A percentile compares a stretch with the other conserved stretches of the same genome.
These are phyloP conservation scores for Saksenaea vasiformis DNA, from an alignment of 371 early-diverging fungal species.

Conservation along the genomic window DNA sequence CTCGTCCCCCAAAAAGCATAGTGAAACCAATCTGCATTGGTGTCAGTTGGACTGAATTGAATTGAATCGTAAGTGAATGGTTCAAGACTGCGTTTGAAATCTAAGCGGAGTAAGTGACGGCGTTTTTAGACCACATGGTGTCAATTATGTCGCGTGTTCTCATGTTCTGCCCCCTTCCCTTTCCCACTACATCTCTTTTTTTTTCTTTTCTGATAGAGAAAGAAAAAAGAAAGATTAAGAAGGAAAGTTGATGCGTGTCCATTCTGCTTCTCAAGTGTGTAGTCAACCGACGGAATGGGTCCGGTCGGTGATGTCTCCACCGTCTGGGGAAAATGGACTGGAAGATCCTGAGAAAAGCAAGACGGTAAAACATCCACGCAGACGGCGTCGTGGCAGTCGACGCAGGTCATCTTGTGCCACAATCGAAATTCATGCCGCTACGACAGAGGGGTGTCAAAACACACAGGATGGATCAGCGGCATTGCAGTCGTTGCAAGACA, in stretches of 20 bases:
- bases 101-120: background rate
- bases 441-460: background rate
- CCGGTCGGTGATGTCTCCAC: background rate
- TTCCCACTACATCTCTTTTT: background rate
- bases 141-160: constrained; percentile 5
- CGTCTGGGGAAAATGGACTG: background rate
- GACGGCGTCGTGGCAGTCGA: constrained; percentile 27
- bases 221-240: too few species aligned
- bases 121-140: background rate
- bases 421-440: constrained; percentile 4
- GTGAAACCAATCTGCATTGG: background rate
- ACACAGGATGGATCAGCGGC: constrained; percentile 30
- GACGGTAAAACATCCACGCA: constrained; percentile 16
- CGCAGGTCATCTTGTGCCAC: constrained; percentile 12
- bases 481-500: constrained; percentile 41
- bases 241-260: background rate
- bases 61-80: background rate
- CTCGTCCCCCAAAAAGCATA: background rate
- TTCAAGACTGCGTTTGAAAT: background rate
- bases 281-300: background rate
- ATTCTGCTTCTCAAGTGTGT: background rate
- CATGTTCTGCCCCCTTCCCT: background rate
- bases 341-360: constrained; percentile 7
- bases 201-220: background rate
- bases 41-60: background rate